phyloP scores from a whole-genome alignment of 768 basidiomycete genomes.

The Mycena epipterygia region DNA sequence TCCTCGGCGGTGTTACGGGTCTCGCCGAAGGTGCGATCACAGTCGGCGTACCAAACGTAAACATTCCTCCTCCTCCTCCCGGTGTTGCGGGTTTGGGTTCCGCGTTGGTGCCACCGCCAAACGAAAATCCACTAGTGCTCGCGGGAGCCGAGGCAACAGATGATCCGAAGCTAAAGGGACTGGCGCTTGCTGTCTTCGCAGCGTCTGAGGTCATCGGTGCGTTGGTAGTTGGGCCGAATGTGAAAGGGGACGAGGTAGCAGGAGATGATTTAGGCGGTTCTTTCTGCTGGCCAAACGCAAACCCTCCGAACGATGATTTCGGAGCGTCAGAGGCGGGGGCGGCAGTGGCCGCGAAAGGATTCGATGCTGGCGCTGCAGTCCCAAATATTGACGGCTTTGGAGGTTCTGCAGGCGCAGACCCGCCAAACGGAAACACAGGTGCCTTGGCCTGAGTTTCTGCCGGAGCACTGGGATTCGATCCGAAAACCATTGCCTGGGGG shows the following conservation, averaged over 20 bases:
- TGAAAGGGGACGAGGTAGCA: conserved; percentile 51
- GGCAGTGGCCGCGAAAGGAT: conserved; percentile 29
- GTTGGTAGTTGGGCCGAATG: conserved; percentile 57
- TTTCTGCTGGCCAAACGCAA: conserved; percentile 29
- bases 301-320: conserved; percentile 56
- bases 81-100: conserved; percentile 57
- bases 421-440: conserved; percentile 53
- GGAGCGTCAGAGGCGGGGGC: conserved; percentile 48
- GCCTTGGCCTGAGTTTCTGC: conserved; percentile 39
- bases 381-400: conserved; percentile 40
- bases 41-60: conserved; percentile 63
- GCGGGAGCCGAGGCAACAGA: conserved; percentile 41
- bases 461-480: conserved; percentile 37
- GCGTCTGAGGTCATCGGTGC: conserved; percentile 50
- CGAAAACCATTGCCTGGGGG: conserved; percentile 7
- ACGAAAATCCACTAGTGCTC: conserved; percentile 55
- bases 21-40: conserved; percentile 53
- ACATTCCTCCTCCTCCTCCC: conserved; percentile 61
- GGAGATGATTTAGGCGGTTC: conserved; percentile 34
- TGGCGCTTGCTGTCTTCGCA: conserved; percentile 45
- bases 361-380: conserved; percentile 23
- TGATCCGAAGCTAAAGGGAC: conserved; percentile 53
- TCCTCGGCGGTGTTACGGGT: conserved; percentile 76
- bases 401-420: conserved; percentile 31
- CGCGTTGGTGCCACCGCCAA: conserved; percentile 56